A percentile compares a stretch with the other conserved stretches of the same genome.
Conservation (phyloP, 805 yeast species). For the Sugiyamaella floridensis region DNA sequence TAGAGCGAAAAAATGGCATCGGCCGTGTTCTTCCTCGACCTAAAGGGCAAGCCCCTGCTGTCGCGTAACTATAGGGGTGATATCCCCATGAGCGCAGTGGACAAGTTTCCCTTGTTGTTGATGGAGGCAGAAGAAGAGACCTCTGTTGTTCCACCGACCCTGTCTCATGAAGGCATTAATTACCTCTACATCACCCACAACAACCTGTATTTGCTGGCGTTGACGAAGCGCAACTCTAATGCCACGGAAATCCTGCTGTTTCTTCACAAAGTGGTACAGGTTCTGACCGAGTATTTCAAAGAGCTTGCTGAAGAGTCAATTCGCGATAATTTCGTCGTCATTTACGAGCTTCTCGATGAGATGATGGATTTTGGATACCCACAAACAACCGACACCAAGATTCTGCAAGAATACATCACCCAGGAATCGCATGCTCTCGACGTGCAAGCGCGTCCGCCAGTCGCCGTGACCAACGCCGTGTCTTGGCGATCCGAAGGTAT, state of each 20-base stretch:
- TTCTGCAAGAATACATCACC: slow-evolving; percentile 71
- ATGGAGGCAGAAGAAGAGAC: slow-evolving; percentile 37
- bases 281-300: slow-evolving; percentile 42
- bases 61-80: slow-evolving; percentile 69
- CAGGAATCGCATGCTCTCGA: slow-evolving; percentile 42
- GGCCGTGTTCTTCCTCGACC: slow-evolving; percentile 61
- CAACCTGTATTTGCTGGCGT: slow-evolving; percentile 37
- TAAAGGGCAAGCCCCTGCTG: slow-evolving; percentile 59
- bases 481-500: slow-evolving; percentile 94
- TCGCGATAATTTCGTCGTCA: slow-evolving; percentile 63
- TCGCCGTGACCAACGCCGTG: slow-evolving; percentile 69
- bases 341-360: slow-evolving; percentile 81
- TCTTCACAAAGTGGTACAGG: slow-evolving; percentile 41
- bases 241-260: slow-evolving; percentile 54
- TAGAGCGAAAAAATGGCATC: slow-evolving; percentile 45
- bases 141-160: slow-evolving; percentile 39
- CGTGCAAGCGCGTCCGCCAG: slow-evolving; percentile 45
- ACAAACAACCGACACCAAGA: slow-evolving; percentile 73
- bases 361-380: slow-evolving; percentile 85
- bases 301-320: slow-evolving; percentile 51
- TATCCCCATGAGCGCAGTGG: slow-evolving; percentile 51
- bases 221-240: slow-evolving; percentile 35
- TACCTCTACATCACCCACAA: slow-evolving; percentile 49
- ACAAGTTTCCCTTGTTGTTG: slow-evolving; percentile 50
- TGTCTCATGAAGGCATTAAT: slow-evolving; percentile 43